Base-by-base conservation (phyloP, 1,284 basidiomycete genomes). In the Ceratobasidium sp. region DNA sequence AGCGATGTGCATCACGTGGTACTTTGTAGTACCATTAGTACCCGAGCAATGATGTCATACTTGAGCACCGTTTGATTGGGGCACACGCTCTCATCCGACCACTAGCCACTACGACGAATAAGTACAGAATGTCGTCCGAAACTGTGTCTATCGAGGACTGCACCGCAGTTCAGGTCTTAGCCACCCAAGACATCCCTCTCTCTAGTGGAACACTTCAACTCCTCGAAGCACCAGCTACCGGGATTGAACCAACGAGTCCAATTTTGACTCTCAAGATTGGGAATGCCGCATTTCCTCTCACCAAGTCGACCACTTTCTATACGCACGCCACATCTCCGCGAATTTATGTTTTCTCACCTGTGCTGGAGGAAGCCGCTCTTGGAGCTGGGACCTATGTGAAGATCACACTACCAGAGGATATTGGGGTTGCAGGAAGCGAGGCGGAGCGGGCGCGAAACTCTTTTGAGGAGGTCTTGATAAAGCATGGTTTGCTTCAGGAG, bases 181-280 rank as follows among this genome's bases (percentile, higher is more conserved):
- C 67, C 5, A 30, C 64, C 18, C 50, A 58, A 41, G 54, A 70
- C n/a, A 43, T 59, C 14, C 67, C 67, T 1, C 54, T 70, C 28
- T 52, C 67, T 1, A 46, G 28, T 43, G 67, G 67, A 8, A 47
- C 67, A 2, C 67, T 70, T 46, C 67, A 70, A 35, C 28, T 70
- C 23, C 41, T 58, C 41, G 21, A 21, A 13, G 44, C 26, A 23
- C 14, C 54, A 6, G 35, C 64, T 14, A 47, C 23, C 16, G 59
- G 46, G 18, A 43, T 11, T 1, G 57, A 21, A 23, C 52, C 52
- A 14, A 26, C 66, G 14, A 54, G 18, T 46, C 41, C 55, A 4
- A 58, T 70, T n/a, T 18, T 70, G 2, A 70, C 67, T 13, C 55
- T 70, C 54, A 70, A 70, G 30, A 41, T 70, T 8, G 54, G 67